Conservation (phyloP, 331 rosid genomes). For the Malus hybrid region DNA sequence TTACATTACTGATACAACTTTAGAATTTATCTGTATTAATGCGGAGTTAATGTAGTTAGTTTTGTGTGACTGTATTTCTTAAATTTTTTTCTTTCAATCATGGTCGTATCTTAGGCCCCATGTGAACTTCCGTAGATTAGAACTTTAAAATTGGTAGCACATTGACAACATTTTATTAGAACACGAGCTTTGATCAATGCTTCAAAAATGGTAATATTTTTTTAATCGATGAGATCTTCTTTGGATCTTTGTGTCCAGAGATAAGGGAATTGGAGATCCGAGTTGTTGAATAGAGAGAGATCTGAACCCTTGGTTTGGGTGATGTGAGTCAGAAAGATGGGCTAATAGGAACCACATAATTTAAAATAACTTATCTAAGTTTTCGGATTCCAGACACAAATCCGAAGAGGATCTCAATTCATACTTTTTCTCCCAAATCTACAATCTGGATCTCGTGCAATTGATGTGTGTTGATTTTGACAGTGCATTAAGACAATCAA, state of each 20-base stretch:
- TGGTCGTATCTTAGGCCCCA: neutral
- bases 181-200: neutral
- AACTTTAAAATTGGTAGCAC: neutral
- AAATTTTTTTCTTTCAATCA: neutral
- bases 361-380: no score
- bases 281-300: no score
- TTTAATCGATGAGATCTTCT: no score
- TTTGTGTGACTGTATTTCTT: neutral
- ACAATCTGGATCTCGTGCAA: neutral
- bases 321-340: no score
- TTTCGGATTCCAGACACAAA: no score
- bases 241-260: no score
- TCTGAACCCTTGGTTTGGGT: fast-evolving
- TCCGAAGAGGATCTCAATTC: no score
- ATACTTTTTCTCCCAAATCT: neutral
- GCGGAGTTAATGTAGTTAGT: no score
- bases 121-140: neutral
- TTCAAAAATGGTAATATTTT: neutral
- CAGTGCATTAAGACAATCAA: neutral
- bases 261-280: fast-evolving
- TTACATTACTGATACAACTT: no score
- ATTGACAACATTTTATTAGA: neutral
- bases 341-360: no score
- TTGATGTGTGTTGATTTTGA: slow-evolving; percentile 11
- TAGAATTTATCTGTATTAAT: no score